Evolutionary conservation across 331 rosid genomes (phyloP), one percentile per base, ranked within the genome.

Genomic region (Malus hybrid): DNA sequence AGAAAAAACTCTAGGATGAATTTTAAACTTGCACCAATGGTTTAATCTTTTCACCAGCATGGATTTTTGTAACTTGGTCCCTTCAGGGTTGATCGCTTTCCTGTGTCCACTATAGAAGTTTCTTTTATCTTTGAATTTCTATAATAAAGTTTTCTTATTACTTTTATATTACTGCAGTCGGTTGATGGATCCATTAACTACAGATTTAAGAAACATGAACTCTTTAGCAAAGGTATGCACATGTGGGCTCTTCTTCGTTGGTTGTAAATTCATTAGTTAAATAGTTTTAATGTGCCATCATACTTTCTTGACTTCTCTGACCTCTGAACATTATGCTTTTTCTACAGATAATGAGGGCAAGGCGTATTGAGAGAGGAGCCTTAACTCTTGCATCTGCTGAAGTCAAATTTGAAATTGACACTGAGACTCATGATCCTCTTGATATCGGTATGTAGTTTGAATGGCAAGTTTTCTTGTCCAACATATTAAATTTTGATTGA

Each of bases 351-450:
- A 87, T 94, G 97, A 88, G 97, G 80, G 74, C 79, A 63, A 89
- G 96, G 82, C 93, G 97, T 76, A 94, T 90, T 78, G 93, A 94
- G 81, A 87, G 92, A 81, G 99, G 99, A 53, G 97, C 99, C 70
- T 75, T 94, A 85, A 94, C 97, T 73, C 99, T 94, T 85, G 97
- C 99, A 70, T 94, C 99, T 74, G 99, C 99, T 74, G 99, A 94
- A 90, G 97, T 94, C 79, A 92, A 90, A 79, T 94, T 94, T 84
- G 96, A 94, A 81, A 92, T 94, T 84, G 99, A 94, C 85, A 94
- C 99, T 0, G 99, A 94, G 88, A 94, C 97, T 58, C 99, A 94
- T 80, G 96, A 94, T 79, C 99, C 99, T 72, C 99, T 94, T 86
- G 99, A 94, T 83, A 87, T 94, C 18, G 99, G 99, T 94, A 88